Conservation (phyloP, 768 basidiomycete genomes). For the Russula compacta region DNA sequence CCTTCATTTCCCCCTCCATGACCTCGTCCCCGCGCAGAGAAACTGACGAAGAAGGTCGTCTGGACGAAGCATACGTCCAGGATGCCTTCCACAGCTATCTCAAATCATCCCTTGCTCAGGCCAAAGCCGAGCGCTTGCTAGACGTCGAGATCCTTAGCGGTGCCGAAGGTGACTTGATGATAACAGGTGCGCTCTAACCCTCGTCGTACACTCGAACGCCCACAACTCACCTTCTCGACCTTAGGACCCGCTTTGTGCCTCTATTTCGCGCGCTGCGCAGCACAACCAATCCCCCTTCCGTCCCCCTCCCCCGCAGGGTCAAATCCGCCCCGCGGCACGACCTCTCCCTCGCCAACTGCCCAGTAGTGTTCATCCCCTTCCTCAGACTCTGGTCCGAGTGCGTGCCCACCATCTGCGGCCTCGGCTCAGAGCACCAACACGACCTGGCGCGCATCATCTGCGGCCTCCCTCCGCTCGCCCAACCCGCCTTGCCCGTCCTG, state of each 20-base stretch:
- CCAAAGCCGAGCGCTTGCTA: slow-evolving; percentile 65
- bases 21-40: slow-evolving; percentile 15
- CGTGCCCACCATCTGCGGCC: slow-evolving; percentile 55
- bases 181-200: slow-evolving; percentile 48
- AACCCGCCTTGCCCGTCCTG: slow-evolving; percentile 35
- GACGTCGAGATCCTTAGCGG: slow-evolving; percentile 65
- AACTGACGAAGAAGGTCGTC: slow-evolving; percentile 26
- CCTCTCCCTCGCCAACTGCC: slow-evolving; percentile 62
- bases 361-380: slow-evolving; percentile 55
- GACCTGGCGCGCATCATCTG: slow-evolving; percentile 81
- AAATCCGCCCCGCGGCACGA: slow-evolving; percentile 43
- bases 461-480: slow-evolving; percentile 37
- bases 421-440: slow-evolving; percentile 59
- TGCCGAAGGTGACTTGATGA: slow-evolving; percentile 79
- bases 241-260: slow-evolving; percentile 64
- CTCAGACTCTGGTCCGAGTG: slow-evolving; percentile 62
- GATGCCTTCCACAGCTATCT: slow-evolving; percentile 79
- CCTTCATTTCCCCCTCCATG: neutral
- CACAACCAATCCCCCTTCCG: slow-evolving; percentile 68
- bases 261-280: slow-evolving; percentile 78
- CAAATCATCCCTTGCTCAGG: slow-evolving; percentile 64
- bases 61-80: slow-evolving; percentile 60
- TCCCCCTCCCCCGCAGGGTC: slow-evolving; percentile 57
- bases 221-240: neutral
- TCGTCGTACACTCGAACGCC: neutral